phyloP scores from a whole-genome alignment of 768 basidiomycete species.

The Mycena galopus region DNA sequence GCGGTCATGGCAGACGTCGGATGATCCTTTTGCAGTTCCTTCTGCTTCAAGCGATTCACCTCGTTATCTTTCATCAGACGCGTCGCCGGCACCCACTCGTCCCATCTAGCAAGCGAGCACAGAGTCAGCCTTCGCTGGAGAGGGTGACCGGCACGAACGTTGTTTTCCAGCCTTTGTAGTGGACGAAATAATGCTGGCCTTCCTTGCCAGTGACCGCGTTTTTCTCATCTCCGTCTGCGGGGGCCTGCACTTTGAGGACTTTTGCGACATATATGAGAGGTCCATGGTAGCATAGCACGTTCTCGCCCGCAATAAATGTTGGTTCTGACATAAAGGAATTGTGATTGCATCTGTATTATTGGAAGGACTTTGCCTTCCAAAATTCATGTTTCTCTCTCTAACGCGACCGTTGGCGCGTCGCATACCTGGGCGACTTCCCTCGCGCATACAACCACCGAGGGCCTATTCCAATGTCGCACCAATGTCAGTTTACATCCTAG shows the following conservation, averaged over 20 bases:
- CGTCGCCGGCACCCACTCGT: conserved; percentile 92
- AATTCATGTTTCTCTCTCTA: conserved; percentile 24
- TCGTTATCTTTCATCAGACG: conserved; percentile 91
- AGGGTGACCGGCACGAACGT: conserved; percentile 68
- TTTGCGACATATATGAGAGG: conserved; percentile 97
- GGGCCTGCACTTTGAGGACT: conserved; percentile 65
- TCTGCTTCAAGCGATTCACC: conserved; percentile 82
- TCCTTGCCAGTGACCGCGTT: conserved; percentile 68
- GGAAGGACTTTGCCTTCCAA: neutral
- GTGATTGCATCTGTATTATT: neutral
- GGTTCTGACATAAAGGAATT: conserved; percentile 36
- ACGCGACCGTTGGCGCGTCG: conserved; percentile 24
- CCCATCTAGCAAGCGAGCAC: conserved; percentile 73
- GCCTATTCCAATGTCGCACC: conserved; percentile 1
- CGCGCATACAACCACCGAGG: conserved; percentile 5
- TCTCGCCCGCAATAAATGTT: conserved; percentile 73
- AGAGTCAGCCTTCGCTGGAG: conserved; percentile 4
- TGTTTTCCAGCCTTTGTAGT: conserved; percentile 99
- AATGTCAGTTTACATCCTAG: conserved; percentile 4
- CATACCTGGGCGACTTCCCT: conserved; percentile 1
- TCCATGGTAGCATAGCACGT: conserved; percentile 94
- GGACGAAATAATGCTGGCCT: conserved; percentile 93
- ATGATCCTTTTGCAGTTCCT: conserved; percentile 63
- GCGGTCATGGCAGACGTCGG: conserved; percentile 39
- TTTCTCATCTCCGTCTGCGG: conserved; percentile 72